phyloP scores from a whole-genome alignment of 2,329 filamentous ascomycete species.

The Elsinoe fawcettii region DNA sequence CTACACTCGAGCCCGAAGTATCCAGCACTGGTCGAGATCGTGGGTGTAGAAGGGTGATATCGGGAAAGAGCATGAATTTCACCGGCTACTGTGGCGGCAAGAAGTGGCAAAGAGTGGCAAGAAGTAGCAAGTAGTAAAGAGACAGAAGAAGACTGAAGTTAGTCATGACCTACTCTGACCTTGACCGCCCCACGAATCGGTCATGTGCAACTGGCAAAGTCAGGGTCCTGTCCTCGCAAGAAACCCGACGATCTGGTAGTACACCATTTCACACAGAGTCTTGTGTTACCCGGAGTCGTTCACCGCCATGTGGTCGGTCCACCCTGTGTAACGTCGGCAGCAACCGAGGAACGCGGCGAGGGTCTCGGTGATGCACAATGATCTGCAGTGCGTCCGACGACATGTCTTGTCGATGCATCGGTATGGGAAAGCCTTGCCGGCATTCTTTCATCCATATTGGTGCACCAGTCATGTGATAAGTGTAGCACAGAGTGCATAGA shows the following conservation, averaged over 20 bases:
- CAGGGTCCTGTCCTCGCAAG: background rate
- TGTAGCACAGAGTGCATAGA: background rate
- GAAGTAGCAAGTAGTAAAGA: background rate
- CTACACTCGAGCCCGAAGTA: too few relatives aligned
- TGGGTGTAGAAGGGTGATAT: too few relatives aligned
- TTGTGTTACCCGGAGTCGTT: background rate
- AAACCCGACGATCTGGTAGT: background rate
- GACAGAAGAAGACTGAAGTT: background rate
- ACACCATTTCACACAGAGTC: background rate
- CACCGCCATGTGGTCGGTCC: background rate
- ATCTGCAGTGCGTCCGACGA: background rate
- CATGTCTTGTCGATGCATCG: background rate
- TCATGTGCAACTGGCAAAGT: background rate
- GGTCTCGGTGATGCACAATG: background rate
- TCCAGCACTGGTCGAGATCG: too few relatives aligned
- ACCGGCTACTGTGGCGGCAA: too few relatives aligned
- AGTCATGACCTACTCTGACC: background rate
- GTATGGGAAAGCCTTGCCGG: background rate
- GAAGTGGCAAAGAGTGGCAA: too few relatives aligned
- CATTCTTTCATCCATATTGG: background rate
- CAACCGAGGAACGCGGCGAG: background rate
- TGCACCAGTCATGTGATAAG: background rate
- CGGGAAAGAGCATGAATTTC: too few relatives aligned
- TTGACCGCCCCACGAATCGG: background rate
- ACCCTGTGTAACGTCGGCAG: background rate